Base-by-base conservation (phyloP, 169 alveolate genomes). In the Eimeria praecox region DNA sequence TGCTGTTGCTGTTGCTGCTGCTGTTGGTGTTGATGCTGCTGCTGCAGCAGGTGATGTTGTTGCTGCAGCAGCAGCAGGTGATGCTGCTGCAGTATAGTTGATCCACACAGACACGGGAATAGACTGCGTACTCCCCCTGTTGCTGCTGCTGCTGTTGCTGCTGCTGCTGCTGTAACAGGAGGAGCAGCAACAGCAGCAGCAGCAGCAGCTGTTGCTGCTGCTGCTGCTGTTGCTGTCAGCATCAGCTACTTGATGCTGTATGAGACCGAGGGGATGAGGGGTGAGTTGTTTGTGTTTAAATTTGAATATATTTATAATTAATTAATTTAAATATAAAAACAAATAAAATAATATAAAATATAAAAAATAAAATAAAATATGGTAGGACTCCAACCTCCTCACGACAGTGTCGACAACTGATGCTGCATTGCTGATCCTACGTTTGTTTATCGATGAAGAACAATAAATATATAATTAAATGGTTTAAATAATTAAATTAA, bases 91-190 rank as follows among this genome's bases (percentile, higher is more conserved):
- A 40, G 49, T 12, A 18, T 20, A n/a, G 44, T 49, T 30, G 85
- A 5, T 49, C 56, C 56, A 49, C 20, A 49, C 56, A 49, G 56
- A 12, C 56, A 49, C 12, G 56, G 5, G 56, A 5, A 49, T 49
- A 49, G 56, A 49, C 56, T 5, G 56, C 56, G 5, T 49, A 5
- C 56, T 49, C 56, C 85, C 12, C 52, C 44, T 30, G 49, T 49
- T 30, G 85, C 85, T 6, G 85, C 85, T 73, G 75, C 75, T 22
- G 75, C 75, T 0, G 75, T 30, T 18, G 75, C 75, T 27, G 75
- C 75, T 27, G 75, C 75, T 64, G 75, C 38, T 22, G 20, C 75
- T 64, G 75, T 30, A 18, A 30, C 75, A 64, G 75, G 35, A 64
- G 75, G 12, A 2, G 3, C 33, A 49, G 56, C 56, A 49, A 12